A percentile compares a stretch with the other conserved stretches of the same genome.
These are phyloP conservation scores for Naumovozyma dairenensis DNA, from an alignment of 805 yeast species.

Conservation along the genomic window DNA sequence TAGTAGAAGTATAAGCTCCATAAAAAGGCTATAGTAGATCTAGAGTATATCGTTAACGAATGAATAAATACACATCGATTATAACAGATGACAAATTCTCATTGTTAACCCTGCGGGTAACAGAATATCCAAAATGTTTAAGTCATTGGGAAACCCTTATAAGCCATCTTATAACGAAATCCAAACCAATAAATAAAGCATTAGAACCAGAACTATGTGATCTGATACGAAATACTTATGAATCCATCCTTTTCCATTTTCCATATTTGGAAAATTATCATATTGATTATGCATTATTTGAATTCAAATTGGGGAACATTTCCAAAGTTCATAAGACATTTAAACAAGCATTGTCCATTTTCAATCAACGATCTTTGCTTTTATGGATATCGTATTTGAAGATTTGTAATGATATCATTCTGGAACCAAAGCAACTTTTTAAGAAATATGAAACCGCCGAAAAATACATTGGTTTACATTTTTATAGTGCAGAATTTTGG, in stretches of 20 bases:
- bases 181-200: conserved; percentile 22
- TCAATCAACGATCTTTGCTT: conserved; percentile 24
- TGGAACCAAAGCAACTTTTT: conserved; percentile 17
- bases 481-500: conserved; percentile 29
- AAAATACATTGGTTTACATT: conserved; percentile 26
- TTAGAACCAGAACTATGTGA: conserved; percentile 12
- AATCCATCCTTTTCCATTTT: conserved; percentile 22
- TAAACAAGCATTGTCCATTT: conserved; percentile 14
- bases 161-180: conserved; percentile 15
- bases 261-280: conserved; percentile 28
- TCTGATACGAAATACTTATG: conserved; percentile 19
- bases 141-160: conserved; percentile 26
- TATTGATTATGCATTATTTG: conserved; percentile 28
- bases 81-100: conserved; percentile 20
- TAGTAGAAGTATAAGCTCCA: too few species aligned
- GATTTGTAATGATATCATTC: conserved; percentile 21
- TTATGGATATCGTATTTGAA: conserved; percentile 27
- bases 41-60: too few species aligned
- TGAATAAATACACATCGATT: conserved; percentile 17
- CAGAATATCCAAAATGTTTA: conserved; percentile 20
- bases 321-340: conserved; percentile 20
- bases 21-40: too few species aligned
- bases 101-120: conserved; percentile 15
- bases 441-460: conserved; percentile 27
- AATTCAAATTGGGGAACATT: conserved; percentile 25